Conservation (phyloP, 2,329 filamentous ascomycete genomes). For the Lachnellula willkommii region DNA sequence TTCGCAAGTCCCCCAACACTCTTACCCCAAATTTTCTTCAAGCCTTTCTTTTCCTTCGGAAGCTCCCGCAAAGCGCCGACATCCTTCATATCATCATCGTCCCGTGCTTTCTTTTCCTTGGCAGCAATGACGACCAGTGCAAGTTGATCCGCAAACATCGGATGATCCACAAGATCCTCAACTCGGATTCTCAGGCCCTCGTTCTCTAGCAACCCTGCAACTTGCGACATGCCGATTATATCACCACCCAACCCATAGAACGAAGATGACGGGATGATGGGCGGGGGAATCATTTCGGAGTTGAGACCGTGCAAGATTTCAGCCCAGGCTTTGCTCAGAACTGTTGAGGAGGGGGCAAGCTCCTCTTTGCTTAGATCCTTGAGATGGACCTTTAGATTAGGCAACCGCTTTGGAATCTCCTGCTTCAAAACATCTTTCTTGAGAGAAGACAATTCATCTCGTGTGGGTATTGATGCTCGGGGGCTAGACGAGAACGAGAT, state of each 20-base stretch:
- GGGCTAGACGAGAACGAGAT: slow-evolving; percentile 2
- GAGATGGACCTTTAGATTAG: not conserved
- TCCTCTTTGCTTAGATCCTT: not conserved
- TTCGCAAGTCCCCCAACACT: not conserved
- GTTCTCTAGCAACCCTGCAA: slow-evolving; percentile 1
- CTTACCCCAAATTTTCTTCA: not conserved
- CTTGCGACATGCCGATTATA: slow-evolving; percentile 11
- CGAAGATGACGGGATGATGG: not conserved
- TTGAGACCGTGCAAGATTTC: not conserved
- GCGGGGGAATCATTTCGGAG: not conserved
- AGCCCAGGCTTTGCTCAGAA: not conserved
- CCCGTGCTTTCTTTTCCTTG: not conserved
- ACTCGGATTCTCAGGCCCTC: slow-evolving; percentile 9
- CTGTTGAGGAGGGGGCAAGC: not conserved
- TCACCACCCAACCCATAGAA: slow-evolving; percentile 12
- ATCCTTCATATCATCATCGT: not conserved
- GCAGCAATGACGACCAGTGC: slow-evolving; percentile 1
- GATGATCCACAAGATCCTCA: slow-evolving; percentile 12
- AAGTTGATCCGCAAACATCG: slow-evolving; percentile 10
- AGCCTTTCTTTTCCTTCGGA: not conserved
- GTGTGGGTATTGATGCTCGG: not conserved
- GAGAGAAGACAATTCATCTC: not conserved
- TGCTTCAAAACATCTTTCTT: not conserved
- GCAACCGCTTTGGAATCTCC: not conserved
- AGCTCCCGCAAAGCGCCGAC: not conserved